Evolutionary conservation across 1,139 yeast species (phyloP).

Genomic region (Saccharomyces uvarum): DNA sequence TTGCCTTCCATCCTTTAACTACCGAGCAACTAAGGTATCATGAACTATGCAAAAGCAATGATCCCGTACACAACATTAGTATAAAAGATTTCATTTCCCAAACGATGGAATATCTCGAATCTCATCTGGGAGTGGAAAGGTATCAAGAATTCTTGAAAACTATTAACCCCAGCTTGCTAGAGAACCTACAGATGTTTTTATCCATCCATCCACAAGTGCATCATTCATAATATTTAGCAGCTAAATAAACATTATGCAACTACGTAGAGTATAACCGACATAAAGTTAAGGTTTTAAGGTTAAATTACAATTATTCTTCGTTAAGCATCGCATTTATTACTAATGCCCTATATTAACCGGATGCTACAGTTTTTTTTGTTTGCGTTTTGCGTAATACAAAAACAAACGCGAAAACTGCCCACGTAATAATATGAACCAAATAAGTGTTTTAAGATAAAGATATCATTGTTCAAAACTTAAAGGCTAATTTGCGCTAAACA

Average conservation of each 20-base stretch:
- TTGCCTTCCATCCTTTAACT: conserved; percentile 30
- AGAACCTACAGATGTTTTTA: conserved; percentile 33
- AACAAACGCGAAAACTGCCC: not conserved
- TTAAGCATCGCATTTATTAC: not conserved
- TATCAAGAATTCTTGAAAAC: conserved; percentile 24
- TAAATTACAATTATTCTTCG: not conserved
- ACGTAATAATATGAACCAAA: not conserved
- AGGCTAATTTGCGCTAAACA: not conserved
- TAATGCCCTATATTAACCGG: not conserved
- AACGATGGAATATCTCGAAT: conserved; percentile 28
- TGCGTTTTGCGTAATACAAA: not conserved
- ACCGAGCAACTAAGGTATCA: conserved; percentile 55
- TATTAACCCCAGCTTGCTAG: conserved; percentile 28
- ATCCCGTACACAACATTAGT: conserved; percentile 54
- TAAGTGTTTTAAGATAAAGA: not conserved
- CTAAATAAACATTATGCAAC: not conserved
- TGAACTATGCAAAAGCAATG: conserved; percentile 39
- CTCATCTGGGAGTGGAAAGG: conserved; percentile 26
- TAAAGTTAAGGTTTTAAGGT: not conserved
- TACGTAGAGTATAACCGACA: not conserved
- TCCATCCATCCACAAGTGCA: conserved; percentile 12
- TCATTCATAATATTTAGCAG: not conserved
- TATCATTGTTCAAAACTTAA: not conserved
- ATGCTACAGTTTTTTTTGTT: not conserved
- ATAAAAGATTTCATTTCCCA: conserved; percentile 35